phyloP scores from a whole-genome alignment of 2,329 filamentous ascomycete genomes.

The Pseudogymnoascus sp. region DNA sequence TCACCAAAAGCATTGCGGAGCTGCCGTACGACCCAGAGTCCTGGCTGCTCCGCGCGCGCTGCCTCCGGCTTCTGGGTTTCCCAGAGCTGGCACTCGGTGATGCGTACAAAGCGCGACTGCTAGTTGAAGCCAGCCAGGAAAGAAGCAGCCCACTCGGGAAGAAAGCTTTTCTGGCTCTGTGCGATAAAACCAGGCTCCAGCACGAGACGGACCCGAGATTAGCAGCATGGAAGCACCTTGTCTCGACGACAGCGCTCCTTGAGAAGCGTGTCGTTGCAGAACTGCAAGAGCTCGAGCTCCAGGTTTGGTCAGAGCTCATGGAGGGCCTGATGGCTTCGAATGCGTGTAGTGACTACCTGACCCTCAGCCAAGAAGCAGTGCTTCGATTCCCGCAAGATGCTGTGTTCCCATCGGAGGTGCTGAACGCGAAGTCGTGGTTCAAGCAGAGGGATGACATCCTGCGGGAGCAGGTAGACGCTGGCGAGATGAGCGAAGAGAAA shows the following conservation, averaged over 20 bases:
- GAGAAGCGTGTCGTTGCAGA: slow-evolving; percentile 15
- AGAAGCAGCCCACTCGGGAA: slow-evolving; percentile 18
- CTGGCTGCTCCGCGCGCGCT: slow-evolving; percentile 22
- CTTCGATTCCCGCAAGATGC: slow-evolving; percentile 21
- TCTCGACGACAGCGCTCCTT: slow-evolving; percentile 19
- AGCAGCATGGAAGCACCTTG: slow-evolving; percentile 16
- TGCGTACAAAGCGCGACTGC: slow-evolving; percentile 25
- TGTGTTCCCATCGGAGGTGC: slow-evolving; percentile 21
- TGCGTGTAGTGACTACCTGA: slow-evolving; percentile 21
- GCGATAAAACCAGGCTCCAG: slow-evolving; percentile 19
- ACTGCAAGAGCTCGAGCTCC: slow-evolving; percentile 21
- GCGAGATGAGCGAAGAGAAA: slow-evolving; percentile 17
- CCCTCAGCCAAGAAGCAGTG: slow-evolving; percentile 19
- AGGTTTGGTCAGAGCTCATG: slow-evolving; percentile 24
- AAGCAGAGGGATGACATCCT: slow-evolving; percentile 18
- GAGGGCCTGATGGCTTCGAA: slow-evolving; percentile 24
- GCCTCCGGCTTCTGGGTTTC: slow-evolving; percentile 23
- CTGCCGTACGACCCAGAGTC: slow-evolving; percentile 23
- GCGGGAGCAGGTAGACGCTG: slow-evolving; percentile 14
- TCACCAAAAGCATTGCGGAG: slow-evolving; percentile 17
- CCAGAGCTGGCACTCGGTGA: slow-evolving; percentile 28
- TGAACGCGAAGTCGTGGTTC: slow-evolving; percentile 21
- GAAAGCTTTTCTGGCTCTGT: slow-evolving; percentile 22
- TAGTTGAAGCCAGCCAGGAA: slow-evolving; percentile 22
- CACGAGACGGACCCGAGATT: slow-evolving; percentile 21